Conservation (phyloP, 129 eudicot genomes). For the Pittosporum tobira region DNA sequence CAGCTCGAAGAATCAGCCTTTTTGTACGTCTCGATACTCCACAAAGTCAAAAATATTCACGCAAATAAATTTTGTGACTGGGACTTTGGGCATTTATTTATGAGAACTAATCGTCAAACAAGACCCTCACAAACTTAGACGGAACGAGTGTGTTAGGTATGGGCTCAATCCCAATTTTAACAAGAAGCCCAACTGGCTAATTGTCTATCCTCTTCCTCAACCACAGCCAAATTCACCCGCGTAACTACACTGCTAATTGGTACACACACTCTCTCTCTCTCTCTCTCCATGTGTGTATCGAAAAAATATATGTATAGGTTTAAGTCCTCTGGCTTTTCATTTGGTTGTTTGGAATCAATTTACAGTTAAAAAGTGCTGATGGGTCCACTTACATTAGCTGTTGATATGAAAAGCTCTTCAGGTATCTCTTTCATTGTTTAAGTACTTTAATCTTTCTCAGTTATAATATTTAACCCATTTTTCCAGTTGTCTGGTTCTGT, state of each 20-base stretch:
- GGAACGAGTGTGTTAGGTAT: too few species aligned
- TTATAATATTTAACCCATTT: background rate
- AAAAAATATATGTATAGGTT: background rate
- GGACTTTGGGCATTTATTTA: too few species aligned
- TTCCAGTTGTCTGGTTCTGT: background rate
- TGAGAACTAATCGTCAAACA: too few species aligned
- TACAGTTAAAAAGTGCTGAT: slow-evolving; percentile 14
- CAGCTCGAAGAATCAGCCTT: too few species aligned
- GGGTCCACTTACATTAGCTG: slow-evolving; percentile 56
- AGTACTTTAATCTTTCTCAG: background rate
- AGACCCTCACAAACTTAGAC: too few species aligned
- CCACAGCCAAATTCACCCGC: background rate
- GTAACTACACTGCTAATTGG: background rate
- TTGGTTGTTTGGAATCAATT: background rate
- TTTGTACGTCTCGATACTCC: too few species aligned
- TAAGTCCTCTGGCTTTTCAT: background rate
- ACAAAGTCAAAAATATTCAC: too few species aligned
- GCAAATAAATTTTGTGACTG: too few species aligned
- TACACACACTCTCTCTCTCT: slow-evolving; percentile 10
- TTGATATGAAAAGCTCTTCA: slow-evolving; percentile 37
- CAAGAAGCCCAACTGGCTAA: too few species aligned
- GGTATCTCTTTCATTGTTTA: slow-evolving; percentile 23
- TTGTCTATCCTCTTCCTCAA: background rate
- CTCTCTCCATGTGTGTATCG: background rate
- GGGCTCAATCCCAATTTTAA: too few species aligned